Base-by-base conservation (phyloP, 2,329 filamentous ascomycete genomes). In the Cercospora sp. region DNA sequence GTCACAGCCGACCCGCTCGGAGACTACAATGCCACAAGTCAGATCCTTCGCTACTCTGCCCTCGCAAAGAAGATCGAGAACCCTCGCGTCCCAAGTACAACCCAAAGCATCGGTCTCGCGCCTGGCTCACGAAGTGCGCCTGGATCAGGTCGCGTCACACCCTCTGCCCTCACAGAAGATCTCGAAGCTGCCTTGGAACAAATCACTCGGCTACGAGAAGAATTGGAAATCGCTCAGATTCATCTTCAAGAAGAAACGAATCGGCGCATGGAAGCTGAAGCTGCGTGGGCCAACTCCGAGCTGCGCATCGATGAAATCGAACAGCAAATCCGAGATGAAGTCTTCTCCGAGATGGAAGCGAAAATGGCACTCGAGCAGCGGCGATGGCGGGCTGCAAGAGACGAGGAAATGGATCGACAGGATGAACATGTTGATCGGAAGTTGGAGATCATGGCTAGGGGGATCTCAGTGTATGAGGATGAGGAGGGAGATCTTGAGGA, bases 11-110 rank as follows among this genome's bases (percentile, higher is more conserved):
- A 99, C 75, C 92, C 95, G 0, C 81, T 91, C 12, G 94, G 95
- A 42, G 95, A 99, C 79, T 97, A 94, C 83, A 98, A 98, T 77
- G 93, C 95, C 12, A 99, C 95, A 0, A 96, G 92, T 5, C 95
- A 98, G 77, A 98, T 99, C 69, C 84, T 99, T 1, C 90, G 94
- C 18, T 99, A 99, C 81, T 95, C 92, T 23, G 94, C 95, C 0
- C 86, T 99, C 4, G 95, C 95, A 0, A 89, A 93, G 20, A 94
- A 98, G 80, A 91, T 98, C 10, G 96, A 94, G 0, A 92, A 97
- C 1, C 93, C 94, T 5, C 90, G 94, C 5, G 88, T 96, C 7
- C 94, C 94, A 0, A 95, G 91, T 59, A 89, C 94, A 61, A 91
- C 91, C 0, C 89, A 89, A 51, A 91, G 90, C 0, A 91, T 95